These are phyloP conservation scores for Globisporangium radiosum DNA, from an alignment of 352 stramenopile species.

Conservation along the genomic window DNA sequence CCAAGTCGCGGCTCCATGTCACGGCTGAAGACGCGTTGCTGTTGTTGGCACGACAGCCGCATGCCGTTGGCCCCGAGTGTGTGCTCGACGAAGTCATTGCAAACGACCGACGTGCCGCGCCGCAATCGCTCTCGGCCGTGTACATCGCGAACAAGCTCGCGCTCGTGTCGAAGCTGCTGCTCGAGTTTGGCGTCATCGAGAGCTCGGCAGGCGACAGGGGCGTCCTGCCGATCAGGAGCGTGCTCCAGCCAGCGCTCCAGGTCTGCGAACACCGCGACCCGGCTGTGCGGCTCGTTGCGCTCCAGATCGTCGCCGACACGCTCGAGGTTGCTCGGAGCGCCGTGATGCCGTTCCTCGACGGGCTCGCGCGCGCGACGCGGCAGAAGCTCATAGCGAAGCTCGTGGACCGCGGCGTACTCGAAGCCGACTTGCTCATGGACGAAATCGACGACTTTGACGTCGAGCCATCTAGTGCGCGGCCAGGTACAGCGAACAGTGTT, in stretches of 20 bases:
- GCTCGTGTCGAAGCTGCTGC: conserved; percentile 63
- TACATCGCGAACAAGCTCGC: conserved; percentile 71
- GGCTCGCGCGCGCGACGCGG: conserved; percentile 43
- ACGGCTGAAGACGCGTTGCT: conserved; percentile 69
- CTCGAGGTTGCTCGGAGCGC: conserved; percentile 51
- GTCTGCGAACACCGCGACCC: conserved; percentile 72
- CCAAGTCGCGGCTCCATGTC: conserved; percentile 64
- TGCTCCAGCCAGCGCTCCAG: conserved; percentile 59
- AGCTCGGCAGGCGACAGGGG: conserved; percentile 24
- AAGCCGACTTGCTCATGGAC: conserved; percentile 77
- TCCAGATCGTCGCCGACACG: conserved; percentile 66
- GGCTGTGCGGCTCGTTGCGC: conserved; percentile 47
- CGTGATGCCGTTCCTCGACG: conserved; percentile 67
- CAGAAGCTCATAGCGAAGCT: conserved; percentile 83
- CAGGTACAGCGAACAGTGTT: conserved; percentile 44
- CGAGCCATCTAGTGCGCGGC: conserved; percentile 21
- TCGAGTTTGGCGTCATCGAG: conserved; percentile 75
- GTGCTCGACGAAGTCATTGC: conserved; percentile 73
- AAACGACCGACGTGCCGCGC: conserved; percentile 49
- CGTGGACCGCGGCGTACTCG: conserved; percentile 61
- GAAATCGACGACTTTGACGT: conserved; percentile 81
- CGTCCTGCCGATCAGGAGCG: conserved; percentile 47
- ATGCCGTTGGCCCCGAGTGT: conserved; percentile 55
- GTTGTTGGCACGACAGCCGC: conserved; percentile 52
- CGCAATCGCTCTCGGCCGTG: conserved; percentile 39